A percentile compares a stretch with the other conserved stretches of the same genome.
Conservation (phyloP, 768 basidiomycete genomes). For the Termitomyces sp. region DNA sequence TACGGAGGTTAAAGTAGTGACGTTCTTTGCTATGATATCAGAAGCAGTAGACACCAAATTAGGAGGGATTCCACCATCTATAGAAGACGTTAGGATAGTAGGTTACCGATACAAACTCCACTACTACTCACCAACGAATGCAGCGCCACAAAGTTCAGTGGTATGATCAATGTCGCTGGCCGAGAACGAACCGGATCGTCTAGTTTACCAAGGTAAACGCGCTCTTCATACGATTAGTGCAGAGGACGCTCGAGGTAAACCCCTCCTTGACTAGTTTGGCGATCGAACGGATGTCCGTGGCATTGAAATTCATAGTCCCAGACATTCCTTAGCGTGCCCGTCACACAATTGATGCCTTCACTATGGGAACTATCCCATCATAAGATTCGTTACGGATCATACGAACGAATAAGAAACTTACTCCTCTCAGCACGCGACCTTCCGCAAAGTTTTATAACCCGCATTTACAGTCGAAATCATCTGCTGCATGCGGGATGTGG, state of each 20-base stretch:
- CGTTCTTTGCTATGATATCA: not conserved
- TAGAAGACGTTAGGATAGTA: not conserved
- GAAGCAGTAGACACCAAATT: constrained; percentile 12
- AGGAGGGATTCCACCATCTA: constrained; percentile 19
- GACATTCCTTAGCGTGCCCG: constrained; percentile 44
- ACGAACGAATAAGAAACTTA: constrained; percentile 23
- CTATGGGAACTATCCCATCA: constrained; percentile 8
- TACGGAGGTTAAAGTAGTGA: not conserved
- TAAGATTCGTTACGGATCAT: not conserved
- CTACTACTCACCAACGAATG: constrained; percentile 34
- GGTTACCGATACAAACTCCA: not conserved
- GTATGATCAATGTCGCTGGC: constrained; percentile 18
- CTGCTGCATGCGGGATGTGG: constrained; percentile 11
- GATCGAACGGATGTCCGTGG: constrained; percentile 20
- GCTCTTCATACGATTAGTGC: constrained; percentile 44
- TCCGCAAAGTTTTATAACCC: constrained; percentile 42
- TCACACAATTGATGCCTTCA: constrained; percentile 41
- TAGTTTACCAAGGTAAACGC: constrained; percentile 29
- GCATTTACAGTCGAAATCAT: constrained; percentile 29
- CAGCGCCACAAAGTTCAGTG: constrained; percentile 31
- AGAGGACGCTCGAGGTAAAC: constrained; percentile 28
- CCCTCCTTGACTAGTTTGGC: constrained; percentile 22
- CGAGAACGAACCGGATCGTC: constrained; percentile 25
- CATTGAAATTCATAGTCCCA: constrained; percentile 23
- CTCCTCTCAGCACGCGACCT: constrained; percentile 53